Base-by-base conservation (phyloP, 1,284 basidiomycete genomes). In the Takashimella koratensis region DNA sequence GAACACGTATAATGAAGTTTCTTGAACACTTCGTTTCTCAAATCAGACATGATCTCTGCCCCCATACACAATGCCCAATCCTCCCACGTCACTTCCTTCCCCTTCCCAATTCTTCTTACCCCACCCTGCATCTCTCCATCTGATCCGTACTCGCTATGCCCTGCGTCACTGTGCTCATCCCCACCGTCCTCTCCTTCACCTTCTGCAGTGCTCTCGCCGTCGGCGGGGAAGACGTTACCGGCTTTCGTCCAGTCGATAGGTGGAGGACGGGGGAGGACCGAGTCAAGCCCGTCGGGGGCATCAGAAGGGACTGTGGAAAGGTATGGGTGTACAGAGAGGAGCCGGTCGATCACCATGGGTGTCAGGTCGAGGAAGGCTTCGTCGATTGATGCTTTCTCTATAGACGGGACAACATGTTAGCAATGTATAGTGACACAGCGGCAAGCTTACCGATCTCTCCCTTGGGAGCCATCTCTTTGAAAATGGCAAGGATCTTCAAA, bases 1-100 rank as follows among this genome's bases (percentile, higher is more conserved):
- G 91, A 94, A 48, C 90, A 96, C 5, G 92, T 93, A 68, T 99
- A 98, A 16, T 91, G 89, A 21, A 98, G 79, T 63, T 84, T 81
- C 24, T 79, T 77, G 50, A 82, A 79, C 3, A 98, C 85, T 53
- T 86, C 84, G 57, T 79, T 78, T 59, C 88, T 81, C 42, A 87
- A 83, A 49, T 82, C 83, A n/a, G 80, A 78, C 86, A 97, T 95
- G 40, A 95, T 73, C 70, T 92, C 89, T 4, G 92, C 92, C 2
- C 86, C 95, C 45, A 96, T 85, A 1, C 86, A 87, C 39, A 98
- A 76, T 0, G 91, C 91, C 45, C 97, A 83, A 74, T 98, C 96
- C 55, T 92, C 88, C 96, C 96, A 99, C 2, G 87, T 84, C 2
- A 73, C 12, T 24, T 26, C 36, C 49, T 59, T 4, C 69, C 60